Evolutionary conservation across 768 basidiomycete species (phyloP).

Genomic region (Tulasnella calospora): DNA sequence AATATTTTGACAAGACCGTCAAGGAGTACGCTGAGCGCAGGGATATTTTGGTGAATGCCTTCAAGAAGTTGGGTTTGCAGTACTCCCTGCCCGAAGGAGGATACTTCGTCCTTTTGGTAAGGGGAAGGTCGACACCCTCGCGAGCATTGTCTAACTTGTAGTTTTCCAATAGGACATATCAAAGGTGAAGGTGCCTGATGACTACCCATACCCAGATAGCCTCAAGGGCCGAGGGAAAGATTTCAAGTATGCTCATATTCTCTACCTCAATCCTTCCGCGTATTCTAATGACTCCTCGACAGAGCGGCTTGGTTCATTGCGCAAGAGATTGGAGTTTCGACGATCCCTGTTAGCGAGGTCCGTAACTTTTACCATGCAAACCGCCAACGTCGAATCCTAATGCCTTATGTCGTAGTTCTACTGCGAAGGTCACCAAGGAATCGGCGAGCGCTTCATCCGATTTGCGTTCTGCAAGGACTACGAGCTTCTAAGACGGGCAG

Average conservation of each 20-base stretch:
- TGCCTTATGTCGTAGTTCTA: slow-evolving; percentile 60
- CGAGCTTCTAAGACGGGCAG: slow-evolving; percentile 76
- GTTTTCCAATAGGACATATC: slow-evolving; percentile 59
- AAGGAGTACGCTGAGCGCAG: slow-evolving; percentile 78
- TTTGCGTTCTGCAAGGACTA: slow-evolving; percentile 97
- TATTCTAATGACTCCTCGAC: slow-evolving; percentile 26
- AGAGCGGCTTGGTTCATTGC: slow-evolving; percentile 97
- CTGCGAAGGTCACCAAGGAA: slow-evolving; percentile 74
- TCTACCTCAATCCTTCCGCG: not conserved
- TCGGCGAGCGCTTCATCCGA: slow-evolving; percentile 81
- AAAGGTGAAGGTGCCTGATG: slow-evolving; percentile 68
- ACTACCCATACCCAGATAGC: slow-evolving; percentile 74
- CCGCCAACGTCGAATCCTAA: not conserved
- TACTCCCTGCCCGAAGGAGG: slow-evolving; percentile 86
- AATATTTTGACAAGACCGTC: slow-evolving; percentile 74
- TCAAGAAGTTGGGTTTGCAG: slow-evolving; percentile 75
- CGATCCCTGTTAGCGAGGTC: slow-evolving; percentile 94
- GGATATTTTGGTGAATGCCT: slow-evolving; percentile 64
- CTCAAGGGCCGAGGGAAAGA: slow-evolving; percentile 78
- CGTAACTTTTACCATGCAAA: not conserved
- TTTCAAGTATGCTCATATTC: slow-evolving; percentile 55
- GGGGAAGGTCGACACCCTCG: not conserved
- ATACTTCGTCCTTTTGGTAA: slow-evolving; percentile 82
- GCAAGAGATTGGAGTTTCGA: slow-evolving; percentile 81
- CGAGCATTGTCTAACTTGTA: not conserved